Percentiles rank a stretch among this genome's conserved stretches.
phyloP scores from a whole-genome alignment of 2,329 filamentous ascomycete genomes.

The Zymoseptoria passerinii region DNA sequence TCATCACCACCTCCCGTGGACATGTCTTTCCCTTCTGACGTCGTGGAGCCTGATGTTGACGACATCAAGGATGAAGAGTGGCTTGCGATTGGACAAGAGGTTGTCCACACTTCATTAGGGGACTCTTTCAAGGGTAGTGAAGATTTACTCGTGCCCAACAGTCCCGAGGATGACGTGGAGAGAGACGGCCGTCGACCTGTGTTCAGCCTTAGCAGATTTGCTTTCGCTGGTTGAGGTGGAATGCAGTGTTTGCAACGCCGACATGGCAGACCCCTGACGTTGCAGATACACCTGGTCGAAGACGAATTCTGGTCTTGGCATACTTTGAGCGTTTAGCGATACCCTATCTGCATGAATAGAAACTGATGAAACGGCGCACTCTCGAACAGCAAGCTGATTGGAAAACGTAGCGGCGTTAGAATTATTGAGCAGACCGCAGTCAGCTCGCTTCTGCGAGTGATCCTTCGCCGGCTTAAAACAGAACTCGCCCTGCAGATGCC shows the following conservation, averaged over 20 bases:
- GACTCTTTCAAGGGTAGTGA: conserved; percentile 36
- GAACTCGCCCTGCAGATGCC: neutral
- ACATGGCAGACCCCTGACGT: neutral
- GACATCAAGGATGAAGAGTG: conserved; percentile 19
- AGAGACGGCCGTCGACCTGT: conserved; percentile 27
- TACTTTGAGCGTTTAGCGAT: conserved; percentile 1
- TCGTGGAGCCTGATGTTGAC: conserved; percentile 13
- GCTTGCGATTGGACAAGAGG: conserved; percentile 17
- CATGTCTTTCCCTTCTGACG: conserved; percentile 12
- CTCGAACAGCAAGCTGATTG: neutral
- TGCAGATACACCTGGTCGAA: neutral
- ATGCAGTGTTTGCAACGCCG: neutral
- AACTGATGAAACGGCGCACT: neutral
- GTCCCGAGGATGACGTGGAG: conserved; percentile 33
- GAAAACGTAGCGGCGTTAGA: neutral
- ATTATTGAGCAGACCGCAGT: neutral
- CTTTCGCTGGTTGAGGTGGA: conserved; percentile 23
- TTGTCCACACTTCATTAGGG: neutral
- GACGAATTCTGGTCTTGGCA: neutral
- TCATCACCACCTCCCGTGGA: conserved; percentile 10
- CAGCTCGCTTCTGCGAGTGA: neutral
- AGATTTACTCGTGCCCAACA: conserved; percentile 40
- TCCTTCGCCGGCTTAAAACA: neutral
- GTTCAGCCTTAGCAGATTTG: conserved; percentile 35
- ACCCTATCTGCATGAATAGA: neutral